Percentiles rank a stretch among this genome's conserved stretches.
Evolutionary conservation across 2,329 filamentous ascomycete genomes (phyloP).

Genomic region (Aureobasidium sp.): DNA sequence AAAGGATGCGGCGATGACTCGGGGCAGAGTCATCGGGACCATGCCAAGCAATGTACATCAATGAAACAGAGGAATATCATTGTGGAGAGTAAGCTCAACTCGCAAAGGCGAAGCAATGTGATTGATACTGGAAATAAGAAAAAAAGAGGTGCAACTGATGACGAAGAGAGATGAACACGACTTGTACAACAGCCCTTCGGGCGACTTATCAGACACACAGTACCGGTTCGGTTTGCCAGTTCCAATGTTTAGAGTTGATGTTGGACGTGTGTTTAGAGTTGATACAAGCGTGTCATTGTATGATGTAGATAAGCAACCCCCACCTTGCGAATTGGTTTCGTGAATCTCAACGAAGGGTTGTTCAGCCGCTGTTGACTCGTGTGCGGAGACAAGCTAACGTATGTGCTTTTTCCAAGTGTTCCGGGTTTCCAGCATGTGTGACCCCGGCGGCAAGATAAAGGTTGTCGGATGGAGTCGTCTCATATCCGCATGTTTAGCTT

Average conservation of each 20-base stretch:
- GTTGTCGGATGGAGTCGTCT: neutral
- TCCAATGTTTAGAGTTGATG: too few species aligned
- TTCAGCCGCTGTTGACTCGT: neutral
- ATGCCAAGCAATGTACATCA: neutral
- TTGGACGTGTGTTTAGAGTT: neutral
- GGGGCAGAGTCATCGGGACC: neutral
- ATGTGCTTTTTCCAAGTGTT: neutral
- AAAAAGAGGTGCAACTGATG: neutral
- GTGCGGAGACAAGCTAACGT: neutral
- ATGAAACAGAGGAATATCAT: neutral
- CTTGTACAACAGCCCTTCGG: neutral
- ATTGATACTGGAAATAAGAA: neutral
- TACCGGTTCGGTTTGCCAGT: neutral
- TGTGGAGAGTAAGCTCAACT: neutral
- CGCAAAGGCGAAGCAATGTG: neutral
- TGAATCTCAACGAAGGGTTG: neutral
- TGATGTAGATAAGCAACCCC: neutral
- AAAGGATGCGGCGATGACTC: neutral
- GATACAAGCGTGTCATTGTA: neutral
- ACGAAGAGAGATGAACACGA: neutral
- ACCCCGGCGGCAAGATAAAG: neutral
- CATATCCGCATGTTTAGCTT: neutral
- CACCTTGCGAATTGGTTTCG: neutral
- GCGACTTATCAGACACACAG: neutral
- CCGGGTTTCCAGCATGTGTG: neutral